Conservation (phyloP, 2,329 filamentous ascomycete species). For the Colletotrichum tamarilloi region DNA sequence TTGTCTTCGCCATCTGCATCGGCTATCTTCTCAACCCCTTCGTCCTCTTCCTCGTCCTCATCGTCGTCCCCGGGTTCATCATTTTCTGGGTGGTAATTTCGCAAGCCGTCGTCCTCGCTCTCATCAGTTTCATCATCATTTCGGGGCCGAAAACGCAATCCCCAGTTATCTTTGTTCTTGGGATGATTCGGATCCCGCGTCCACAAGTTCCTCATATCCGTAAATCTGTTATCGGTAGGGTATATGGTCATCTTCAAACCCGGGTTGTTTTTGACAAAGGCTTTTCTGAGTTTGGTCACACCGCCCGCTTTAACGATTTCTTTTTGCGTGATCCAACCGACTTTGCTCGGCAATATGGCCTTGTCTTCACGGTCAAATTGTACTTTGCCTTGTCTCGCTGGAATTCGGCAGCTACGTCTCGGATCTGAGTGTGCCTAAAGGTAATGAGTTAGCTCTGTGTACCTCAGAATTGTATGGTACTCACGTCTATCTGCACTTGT, state of each 20-base stretch:
- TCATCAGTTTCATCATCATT: slow-evolving; percentile 7
- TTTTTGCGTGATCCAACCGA: slow-evolving; percentile 44
- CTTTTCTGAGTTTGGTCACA: slow-evolving; percentile 35
- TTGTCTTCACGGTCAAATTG: not conserved
- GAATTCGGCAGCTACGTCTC: slow-evolving; percentile 31
- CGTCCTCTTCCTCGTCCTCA: not conserved
- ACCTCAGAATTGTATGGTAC: not conserved
- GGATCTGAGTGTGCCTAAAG: slow-evolving; percentile 33
- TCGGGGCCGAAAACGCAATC: slow-evolving; percentile 9
- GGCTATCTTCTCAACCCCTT: not conserved
- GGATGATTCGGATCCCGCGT: slow-evolving; percentile 46
- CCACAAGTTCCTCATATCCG: slow-evolving; percentile 39
- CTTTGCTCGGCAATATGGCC: slow-evolving; percentile 44
- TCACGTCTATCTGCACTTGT: slow-evolving; percentile 29
- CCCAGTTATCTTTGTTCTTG: slow-evolving; percentile 38
- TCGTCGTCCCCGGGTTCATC: no score
- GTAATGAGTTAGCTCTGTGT: not conserved
- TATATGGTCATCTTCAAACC: slow-evolving; percentile 44
- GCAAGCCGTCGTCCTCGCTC: slow-evolving; percentile 35
- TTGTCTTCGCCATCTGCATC: not conserved
- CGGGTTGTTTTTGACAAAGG: slow-evolving; percentile 41
- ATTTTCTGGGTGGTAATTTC: not conserved
- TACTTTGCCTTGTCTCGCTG: not conserved
- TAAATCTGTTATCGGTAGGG: slow-evolving; percentile 35
- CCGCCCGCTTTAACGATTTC: slow-evolving; percentile 33